phyloP scores from a whole-genome alignment of 352 stramenopile species.

The Thalassiosira sp. region DNA sequence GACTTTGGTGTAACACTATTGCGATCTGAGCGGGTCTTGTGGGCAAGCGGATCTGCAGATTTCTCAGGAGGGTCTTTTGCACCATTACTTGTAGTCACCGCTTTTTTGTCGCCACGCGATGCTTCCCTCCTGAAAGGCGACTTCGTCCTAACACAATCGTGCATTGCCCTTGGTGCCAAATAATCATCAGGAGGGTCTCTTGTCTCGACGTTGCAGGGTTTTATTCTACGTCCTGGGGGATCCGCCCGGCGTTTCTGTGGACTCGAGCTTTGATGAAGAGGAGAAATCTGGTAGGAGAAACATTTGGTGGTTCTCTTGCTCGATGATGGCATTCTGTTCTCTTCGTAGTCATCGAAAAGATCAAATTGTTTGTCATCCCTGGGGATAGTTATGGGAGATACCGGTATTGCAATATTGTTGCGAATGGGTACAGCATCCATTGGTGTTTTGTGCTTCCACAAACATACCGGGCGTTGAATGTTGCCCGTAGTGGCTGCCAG shows the following conservation, averaged over 20 bases:
- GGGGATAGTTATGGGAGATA: conserved; percentile 17
- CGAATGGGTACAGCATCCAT: background rate
- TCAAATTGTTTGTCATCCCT: conserved; percentile 5
- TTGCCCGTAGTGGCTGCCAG: background rate
- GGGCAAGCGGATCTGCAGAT: background rate
- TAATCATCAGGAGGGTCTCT: conserved; percentile 22
- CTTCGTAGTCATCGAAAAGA: conserved; percentile 3
- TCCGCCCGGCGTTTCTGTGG: conserved; percentile 8
- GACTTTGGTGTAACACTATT: conserved; percentile 20
- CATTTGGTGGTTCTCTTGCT: background rate
- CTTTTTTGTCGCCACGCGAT: background rate
- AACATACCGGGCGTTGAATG: background rate
- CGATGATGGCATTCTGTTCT: background rate
- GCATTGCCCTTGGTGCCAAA: no score
- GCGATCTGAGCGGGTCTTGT: conserved; percentile 1
- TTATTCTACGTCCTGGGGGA: conserved; percentile 23
- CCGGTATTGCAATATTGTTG: background rate
- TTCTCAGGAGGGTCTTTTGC: conserved; percentile 2
- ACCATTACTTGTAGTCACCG: background rate
- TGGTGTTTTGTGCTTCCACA: conserved; percentile 15
- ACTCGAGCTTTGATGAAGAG: conserved; percentile 2
- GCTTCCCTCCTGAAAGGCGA: background rate
- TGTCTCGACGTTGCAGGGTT: background rate
- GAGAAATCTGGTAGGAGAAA: background rate
- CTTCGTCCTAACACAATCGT: no score